Conservation (phyloP, 495 filamentous ascomycete genomes). For the Saxophila tyrrhenica region DNA sequence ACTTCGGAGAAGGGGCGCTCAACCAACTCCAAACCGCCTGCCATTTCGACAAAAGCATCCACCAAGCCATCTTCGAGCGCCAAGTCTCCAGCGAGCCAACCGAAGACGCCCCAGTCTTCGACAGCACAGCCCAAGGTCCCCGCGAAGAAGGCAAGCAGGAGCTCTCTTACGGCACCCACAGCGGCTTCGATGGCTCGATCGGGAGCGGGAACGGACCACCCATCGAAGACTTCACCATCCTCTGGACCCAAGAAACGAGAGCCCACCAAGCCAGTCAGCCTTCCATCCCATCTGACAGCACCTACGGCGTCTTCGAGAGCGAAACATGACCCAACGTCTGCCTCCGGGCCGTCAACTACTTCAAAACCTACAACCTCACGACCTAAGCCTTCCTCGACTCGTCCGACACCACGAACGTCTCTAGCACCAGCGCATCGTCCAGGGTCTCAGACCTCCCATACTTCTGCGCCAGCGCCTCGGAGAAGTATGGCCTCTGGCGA, state of each 20-base stretch:
- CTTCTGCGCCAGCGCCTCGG: conserved; percentile 10
- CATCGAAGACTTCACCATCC: conserved; percentile 10
- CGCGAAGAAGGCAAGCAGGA: conserved; percentile 18
- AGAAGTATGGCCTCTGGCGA: conserved; percentile 29
- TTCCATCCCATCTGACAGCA: conserved; percentile 31
- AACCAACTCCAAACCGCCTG: conserved; percentile 2
- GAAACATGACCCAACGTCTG: conserved; percentile 23
- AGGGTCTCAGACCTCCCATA: conserved; percentile 23
- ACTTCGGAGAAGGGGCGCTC: neutral
- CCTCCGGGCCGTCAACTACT: conserved; percentile 4
- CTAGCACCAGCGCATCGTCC: conserved; percentile 19
- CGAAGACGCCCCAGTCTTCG: conserved; percentile 6
- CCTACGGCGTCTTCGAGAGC: conserved; percentile 31
- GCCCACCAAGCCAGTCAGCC: conserved; percentile 28
- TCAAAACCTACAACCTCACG: conserved; percentile 21
- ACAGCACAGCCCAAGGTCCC: conserved; percentile 7
- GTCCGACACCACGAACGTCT: conserved; percentile 18
- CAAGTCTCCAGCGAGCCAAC: conserved; percentile 11
- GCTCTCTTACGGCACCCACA: conserved; percentile 19
- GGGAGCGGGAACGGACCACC: neutral
- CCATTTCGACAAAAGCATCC: conserved; percentile 11
- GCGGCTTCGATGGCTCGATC: conserved; percentile 21
- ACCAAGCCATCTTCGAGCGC: conserved; percentile 1
- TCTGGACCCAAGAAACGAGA: conserved; percentile 23
- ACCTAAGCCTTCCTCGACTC: conserved; percentile 14